phyloP scores from a whole-genome alignment of 1,284 basidiomycete species.

The Anthracocystis panici-leucophaei region DNA sequence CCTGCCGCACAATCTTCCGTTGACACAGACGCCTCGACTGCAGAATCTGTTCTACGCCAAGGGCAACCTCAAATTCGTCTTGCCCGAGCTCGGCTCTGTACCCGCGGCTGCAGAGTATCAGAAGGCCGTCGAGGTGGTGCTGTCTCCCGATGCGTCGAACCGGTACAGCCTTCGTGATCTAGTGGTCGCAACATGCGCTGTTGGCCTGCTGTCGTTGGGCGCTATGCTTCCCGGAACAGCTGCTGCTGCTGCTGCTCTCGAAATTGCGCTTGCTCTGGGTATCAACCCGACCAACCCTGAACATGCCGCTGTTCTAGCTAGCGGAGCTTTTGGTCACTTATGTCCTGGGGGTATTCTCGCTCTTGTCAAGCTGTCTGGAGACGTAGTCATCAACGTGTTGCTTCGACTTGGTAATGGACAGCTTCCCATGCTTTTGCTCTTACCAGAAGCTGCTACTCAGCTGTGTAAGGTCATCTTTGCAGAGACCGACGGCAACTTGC shows the following conservation, averaged over 20 bases:
- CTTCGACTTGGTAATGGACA: slow-evolving; percentile 59
- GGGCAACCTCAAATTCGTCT: slow-evolving; percentile 71
- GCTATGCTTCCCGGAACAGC: slow-evolving; percentile 54
- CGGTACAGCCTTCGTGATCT: slow-evolving; percentile 59
- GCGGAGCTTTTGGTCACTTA: slow-evolving; percentile 52
- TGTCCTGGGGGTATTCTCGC: slow-evolving; percentile 60
- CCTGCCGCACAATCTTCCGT: slow-evolving; percentile 62
- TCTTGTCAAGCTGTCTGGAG: slow-evolving; percentile 58
- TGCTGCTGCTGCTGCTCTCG: slow-evolving; percentile 43
- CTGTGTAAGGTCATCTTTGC: slow-evolving; percentile 57
- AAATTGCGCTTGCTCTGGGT: slow-evolving; percentile 56
- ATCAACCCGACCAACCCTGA: slow-evolving; percentile 51
- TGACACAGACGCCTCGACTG: slow-evolving; percentile 70
- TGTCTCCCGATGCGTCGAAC: slow-evolving; percentile 47
- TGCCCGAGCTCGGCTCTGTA: slow-evolving; percentile 51
- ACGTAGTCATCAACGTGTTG: slow-evolving; percentile 48
- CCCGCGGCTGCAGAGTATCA: slow-evolving; percentile 70
- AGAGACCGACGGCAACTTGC: slow-evolving; percentile 53
- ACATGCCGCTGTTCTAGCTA: slow-evolving; percentile 41
- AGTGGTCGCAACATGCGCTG: slow-evolving; percentile 61
- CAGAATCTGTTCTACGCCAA: slow-evolving; percentile 72
- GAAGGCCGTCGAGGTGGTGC: slow-evolving; percentile 68
- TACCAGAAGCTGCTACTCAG: slow-evolving; percentile 55
- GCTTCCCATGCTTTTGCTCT: slow-evolving; percentile 60
- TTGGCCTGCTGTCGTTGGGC: slow-evolving; percentile 60